Evolutionary conservation across 1,284 basidiomycete genomes (phyloP).

Genomic region (Acaromyces ingoldii): DNA sequence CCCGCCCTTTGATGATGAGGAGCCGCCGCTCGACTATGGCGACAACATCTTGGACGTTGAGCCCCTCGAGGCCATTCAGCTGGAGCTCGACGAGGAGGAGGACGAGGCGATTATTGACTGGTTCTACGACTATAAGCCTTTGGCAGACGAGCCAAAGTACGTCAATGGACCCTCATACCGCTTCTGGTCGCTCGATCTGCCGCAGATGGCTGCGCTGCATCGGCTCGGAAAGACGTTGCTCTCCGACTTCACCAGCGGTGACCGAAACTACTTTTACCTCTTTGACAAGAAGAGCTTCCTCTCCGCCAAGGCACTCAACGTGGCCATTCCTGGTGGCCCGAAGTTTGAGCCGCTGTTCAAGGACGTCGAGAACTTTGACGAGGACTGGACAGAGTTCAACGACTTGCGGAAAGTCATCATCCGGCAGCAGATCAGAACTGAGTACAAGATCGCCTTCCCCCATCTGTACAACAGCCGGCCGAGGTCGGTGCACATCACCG

Average conservation of each 20-base stretch:
- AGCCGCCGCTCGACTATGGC: conserved; percentile 58
- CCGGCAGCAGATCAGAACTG: conserved; percentile 94
- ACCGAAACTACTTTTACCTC: conserved; percentile 71
- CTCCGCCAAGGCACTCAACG: conserved; percentile 88
- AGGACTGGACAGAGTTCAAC: conserved; percentile 99
- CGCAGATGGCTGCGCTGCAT: conserved; percentile 94
- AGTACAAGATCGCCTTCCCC: conserved; percentile 99
- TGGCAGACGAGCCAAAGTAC: conserved; percentile 68
- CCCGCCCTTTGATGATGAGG: conserved; percentile 98
- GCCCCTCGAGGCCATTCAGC: conserved; percentile 93
- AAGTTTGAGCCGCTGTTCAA: conserved; percentile 69
- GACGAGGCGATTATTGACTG: conserved; percentile 92
- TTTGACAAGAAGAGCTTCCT: conserved; percentile 99
- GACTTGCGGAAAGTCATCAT: conserved; percentile 99
- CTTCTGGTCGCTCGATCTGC: conserved; percentile 84
- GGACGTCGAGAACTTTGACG: conserved; percentile 94
- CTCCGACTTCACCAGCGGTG: conserved; percentile 84
- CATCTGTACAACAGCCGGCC: conserved; percentile 98
- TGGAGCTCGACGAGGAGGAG: conserved; percentile 90
- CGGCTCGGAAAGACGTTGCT: conserved; percentile 87
- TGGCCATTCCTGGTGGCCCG: conserved; percentile 96
- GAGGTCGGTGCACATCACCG: conserved; percentile 83
- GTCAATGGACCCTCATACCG: conserved; percentile 92
- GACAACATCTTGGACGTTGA: conserved; percentile 98
- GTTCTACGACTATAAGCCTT: conserved; percentile 97